Percentiles rank a stretch among this genome's conserved stretches.
Conservation (phyloP, 1,284 basidiomycete species). For the Rhodotorula sp. region DNA sequence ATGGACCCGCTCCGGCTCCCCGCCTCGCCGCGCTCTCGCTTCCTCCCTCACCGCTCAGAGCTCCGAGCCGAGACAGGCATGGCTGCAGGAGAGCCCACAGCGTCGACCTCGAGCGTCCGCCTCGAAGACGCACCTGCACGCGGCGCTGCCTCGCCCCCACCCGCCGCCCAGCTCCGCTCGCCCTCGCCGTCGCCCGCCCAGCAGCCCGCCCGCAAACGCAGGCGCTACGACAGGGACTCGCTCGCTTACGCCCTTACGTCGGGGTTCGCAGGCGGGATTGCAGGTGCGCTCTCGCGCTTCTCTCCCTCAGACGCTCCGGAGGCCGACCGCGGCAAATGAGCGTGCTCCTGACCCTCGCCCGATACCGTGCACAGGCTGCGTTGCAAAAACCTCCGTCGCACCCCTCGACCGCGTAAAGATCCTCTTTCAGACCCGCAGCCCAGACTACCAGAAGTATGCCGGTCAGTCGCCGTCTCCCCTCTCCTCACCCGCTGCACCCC, state of each 20-base stretch:
- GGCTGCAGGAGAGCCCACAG: background rate
- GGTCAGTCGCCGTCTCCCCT: conserved; percentile 57
- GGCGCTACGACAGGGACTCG: conserved; percentile 18
- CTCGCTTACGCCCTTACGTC: conserved; percentile 36
- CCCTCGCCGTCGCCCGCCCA: background rate
- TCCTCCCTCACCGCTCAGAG: background rate
- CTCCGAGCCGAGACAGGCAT: background rate
- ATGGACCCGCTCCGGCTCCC: background rate
- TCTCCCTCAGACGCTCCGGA: background rate
- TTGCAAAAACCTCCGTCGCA: conserved; percentile 85
- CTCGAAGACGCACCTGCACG: background rate
- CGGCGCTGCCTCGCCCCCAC: background rate
- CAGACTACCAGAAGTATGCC: conserved; percentile 90
- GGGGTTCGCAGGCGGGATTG: conserved; percentile 45
- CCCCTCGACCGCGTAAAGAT: conserved; percentile 99
- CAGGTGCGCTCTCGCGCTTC: conserved; percentile 31
- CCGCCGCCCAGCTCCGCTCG: background rate
- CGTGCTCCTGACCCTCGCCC: background rate
- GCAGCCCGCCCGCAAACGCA: conserved; percentile 11
- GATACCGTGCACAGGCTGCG: conserved; percentile 32
- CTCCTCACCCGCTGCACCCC: too few species aligned
- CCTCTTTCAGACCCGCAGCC: conserved; percentile 95
- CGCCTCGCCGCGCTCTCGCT: background rate
- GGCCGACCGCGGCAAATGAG: background rate
- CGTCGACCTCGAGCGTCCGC: conserved; percentile 13